Evolutionary conservation across 2,329 filamentous ascomycete genomes (phyloP), one percentile per base, ranked within the genome.

Genomic region (Talaromyces sp.): DNA sequence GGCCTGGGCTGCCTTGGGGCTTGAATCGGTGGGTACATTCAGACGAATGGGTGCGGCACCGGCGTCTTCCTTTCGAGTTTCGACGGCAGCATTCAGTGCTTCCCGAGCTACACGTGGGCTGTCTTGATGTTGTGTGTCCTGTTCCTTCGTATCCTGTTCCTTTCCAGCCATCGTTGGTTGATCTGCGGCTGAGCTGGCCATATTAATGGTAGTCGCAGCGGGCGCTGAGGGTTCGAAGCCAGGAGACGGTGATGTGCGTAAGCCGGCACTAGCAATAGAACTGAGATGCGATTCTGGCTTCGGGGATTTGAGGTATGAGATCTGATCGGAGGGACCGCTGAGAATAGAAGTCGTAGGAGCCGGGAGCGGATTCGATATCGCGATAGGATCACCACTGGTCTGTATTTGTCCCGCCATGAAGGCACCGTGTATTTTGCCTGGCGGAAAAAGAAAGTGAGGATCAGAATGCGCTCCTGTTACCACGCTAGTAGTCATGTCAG

Each of bases 181-280:
- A 67, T 76, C 75, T 62, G 68, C 87, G 83, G 76, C 90, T 84
- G 72, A 82, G 76, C 71, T 78, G 70, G 71, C 74, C 76, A 72
- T 83, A 74, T 67, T 37, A 35, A 22, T 13, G 22, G 72, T 47
- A 76, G 37, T 59, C 70, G 48, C 69, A 14, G 75, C 72, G 39
- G 74, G 73, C 60, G 73, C 72, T 33, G 75, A 75, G 65, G 77
- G 75, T 43, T 75, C 77, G 54, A 79, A 74, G 37, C 68, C 63
- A 13, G 72, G 69, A 2, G 74, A 75, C 6, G 71, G 66, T 11
- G 70, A 70, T n/a, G 68, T 69, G 72, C 78, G 77, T 57, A 79
- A 65, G n/a, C 78, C 76, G 39, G 77, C 78, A 67, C 75, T 79
- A 48, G 78, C 78, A 65, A 80, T 79, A 24, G 78, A 79, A 56